Percentiles rank a stretch among this genome's conserved stretches.
Conservation (phyloP, 345 rosid genomes). For the Syzygium oleosum region DNA sequence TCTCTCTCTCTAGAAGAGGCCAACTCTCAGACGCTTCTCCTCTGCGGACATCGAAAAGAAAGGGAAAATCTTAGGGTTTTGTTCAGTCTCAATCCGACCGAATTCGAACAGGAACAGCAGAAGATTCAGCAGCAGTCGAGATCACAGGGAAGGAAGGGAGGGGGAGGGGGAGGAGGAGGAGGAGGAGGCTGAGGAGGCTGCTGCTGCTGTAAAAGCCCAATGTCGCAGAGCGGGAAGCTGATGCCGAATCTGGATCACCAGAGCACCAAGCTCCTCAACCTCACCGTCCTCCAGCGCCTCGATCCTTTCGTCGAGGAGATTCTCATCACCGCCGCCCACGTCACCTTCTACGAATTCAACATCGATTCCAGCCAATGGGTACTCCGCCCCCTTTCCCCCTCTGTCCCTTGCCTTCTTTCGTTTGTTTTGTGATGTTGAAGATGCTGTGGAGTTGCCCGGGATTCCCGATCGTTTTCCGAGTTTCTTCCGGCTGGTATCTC, state of each 20-base stretch:
- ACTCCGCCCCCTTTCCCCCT: not conserved
- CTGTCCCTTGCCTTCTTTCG: not conserved
- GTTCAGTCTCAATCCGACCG: not conserved
- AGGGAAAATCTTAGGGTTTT: not conserved
- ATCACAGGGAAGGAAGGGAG: not conserved
- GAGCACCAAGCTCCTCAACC: slow-evolving; percentile 78
- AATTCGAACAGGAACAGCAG: not conserved
- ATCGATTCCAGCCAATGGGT: slow-evolving; percentile 89
- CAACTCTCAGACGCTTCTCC: not conserved
- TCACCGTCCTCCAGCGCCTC: slow-evolving; percentile 86
- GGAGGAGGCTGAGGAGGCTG: not conserved
- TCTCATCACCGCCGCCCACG: slow-evolving; percentile 92
- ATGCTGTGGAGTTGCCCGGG: not conserved
- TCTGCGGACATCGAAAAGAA: not conserved
- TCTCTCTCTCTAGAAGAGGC: not conserved
- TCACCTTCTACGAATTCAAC: slow-evolving; percentile 91
- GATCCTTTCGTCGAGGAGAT: slow-evolving; percentile 88
- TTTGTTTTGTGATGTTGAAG: not conserved
- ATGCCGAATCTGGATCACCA: slow-evolving; percentile 90
- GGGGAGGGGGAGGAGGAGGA: not conserved
- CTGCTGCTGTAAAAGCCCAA: not conserved
- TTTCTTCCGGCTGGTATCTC: not conserved
- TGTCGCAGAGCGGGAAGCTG: slow-evolving; percentile 83
- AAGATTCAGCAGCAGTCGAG: not conserved
- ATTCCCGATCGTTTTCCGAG: not conserved